Evolutionary conservation across 768 basidiomycete species (phyloP).

Genomic region (Steccherinum ochraceum): DNA sequence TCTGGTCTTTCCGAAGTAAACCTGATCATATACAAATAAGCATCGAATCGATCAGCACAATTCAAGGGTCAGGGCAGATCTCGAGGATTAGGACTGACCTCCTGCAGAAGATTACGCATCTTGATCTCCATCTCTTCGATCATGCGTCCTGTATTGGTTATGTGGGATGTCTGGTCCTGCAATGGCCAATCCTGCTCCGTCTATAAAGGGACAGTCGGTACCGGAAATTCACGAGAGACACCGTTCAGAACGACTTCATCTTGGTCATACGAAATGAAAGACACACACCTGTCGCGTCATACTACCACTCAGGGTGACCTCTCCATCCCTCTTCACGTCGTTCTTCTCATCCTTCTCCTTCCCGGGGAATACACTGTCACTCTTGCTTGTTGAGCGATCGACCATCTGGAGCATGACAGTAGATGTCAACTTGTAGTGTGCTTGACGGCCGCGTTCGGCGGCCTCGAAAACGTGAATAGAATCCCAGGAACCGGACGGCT

Average conservation of each 20-base stretch:
- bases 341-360: slow-evolving; percentile 27
- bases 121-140: slow-evolving; percentile 99
- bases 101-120: slow-evolving; percentile 92
- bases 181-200: slow-evolving; percentile 83
- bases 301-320: slow-evolving; percentile 85
- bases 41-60: slow-evolving; percentile 6
- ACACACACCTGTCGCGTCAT: slow-evolving; percentile 89
- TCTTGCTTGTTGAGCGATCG: slow-evolving; percentile 31
- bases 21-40: slow-evolving; percentile 32
- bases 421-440: slow-evolving; percentile 95
- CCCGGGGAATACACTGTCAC: slow-evolving; percentile 4
- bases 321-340: slow-evolving; percentile 59
- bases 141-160: slow-evolving; percentile 90
- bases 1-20: slow-evolving; percentile 95
- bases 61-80: not conserved
- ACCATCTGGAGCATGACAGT: slow-evolving; percentile 94
- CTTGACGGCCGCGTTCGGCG: slow-evolving; percentile 83
- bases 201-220: no score
- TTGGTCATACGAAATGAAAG: not conserved
- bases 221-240: no score
- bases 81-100: slow-evolving; percentile 38
- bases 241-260: no score
- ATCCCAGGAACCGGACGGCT: slow-evolving; percentile 90
- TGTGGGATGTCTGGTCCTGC: slow-evolving; percentile 76
- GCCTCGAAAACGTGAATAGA: slow-evolving; percentile 98